phyloP scores from a whole-genome alignment of 371 early-diverging fungal species.

The Mortierella sp. region DNA sequence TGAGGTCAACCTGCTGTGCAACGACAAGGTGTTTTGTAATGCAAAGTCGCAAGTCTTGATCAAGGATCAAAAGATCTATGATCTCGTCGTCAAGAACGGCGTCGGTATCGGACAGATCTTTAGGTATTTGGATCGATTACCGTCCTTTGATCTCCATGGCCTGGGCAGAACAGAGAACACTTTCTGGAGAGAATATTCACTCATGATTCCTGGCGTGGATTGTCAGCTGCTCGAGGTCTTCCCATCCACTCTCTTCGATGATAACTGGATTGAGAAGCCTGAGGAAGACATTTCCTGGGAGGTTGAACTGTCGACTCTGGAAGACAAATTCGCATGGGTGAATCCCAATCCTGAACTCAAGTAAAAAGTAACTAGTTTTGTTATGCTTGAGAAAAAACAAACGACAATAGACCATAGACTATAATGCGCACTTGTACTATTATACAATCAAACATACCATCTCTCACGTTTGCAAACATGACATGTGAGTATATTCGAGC shows the following conservation, averaged over 20 bases:
- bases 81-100: conserved; percentile 63
- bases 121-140: conserved; percentile 63
- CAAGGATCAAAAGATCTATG: conserved; percentile 58
- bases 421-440: too few relatives aligned
- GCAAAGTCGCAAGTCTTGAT: conserved; percentile 65
- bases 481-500: too few relatives aligned
- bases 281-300: conserved; percentile 48
- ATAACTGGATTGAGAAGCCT: conserved; percentile 41
- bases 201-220: conserved; percentile 61
- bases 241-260: conserved; percentile 59
- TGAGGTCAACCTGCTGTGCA: conserved; percentile 66
- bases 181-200: conserved; percentile 65
- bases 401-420: background rate
- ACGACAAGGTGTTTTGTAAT: conserved; percentile 62
- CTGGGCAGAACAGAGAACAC: conserved; percentile 60
- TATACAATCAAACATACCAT: too few relatives aligned
- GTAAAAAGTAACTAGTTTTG: background rate
- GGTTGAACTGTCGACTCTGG: conserved; percentile 66
- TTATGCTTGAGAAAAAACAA: background rate
- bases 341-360: conserved; percentile 13
- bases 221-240: conserved; percentile 62
- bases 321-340: conserved; percentile 16
- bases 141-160: conserved; percentile 61
- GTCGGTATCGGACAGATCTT: conserved; percentile 73
- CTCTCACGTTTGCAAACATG: too few relatives aligned